phyloP scores from a whole-genome alignment of 139 green algal genomes.

The Chloropicon primus region DNA sequence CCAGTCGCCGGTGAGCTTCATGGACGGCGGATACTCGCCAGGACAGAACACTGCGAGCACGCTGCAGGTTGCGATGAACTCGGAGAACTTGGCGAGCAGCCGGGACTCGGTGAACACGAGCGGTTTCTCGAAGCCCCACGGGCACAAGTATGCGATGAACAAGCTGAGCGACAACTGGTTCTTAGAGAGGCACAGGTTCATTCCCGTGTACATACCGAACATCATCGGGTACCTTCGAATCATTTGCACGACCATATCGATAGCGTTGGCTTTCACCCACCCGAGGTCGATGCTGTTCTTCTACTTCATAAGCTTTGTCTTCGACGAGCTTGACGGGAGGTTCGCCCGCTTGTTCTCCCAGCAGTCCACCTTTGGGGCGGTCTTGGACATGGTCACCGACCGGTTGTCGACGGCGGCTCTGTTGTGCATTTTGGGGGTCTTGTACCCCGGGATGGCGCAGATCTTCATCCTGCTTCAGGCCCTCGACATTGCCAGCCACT shows the following conservation, averaged over 20 bases:
- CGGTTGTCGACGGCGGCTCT: constrained; percentile 72
- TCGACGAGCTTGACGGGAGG: constrained; percentile 83
- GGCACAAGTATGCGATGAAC: too few relatives aligned
- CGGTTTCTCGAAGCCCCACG: too few relatives aligned
- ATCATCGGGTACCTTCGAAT: neutral
- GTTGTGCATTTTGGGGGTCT: constrained; percentile 53
- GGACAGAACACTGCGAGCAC: too few relatives aligned
- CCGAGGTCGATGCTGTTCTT: neutral
- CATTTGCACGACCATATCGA: neutral
- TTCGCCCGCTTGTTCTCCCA: constrained; percentile 71
- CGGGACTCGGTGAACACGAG: too few relatives aligned
- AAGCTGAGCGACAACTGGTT: too few relatives aligned
- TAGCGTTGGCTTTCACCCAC: neutral
- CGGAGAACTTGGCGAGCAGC: too few relatives aligned
- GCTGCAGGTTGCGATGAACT: too few relatives aligned
- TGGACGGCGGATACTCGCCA: too few relatives aligned
- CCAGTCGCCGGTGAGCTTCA: too few relatives aligned
- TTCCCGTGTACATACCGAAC: neutral
- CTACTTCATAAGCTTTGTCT: constrained; percentile 52
- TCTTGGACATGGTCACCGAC: constrained; percentile 93
- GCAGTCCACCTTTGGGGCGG: constrained; percentile 58
- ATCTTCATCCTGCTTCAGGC: constrained; percentile 54
- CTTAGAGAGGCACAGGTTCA: too few relatives aligned
- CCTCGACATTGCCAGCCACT: constrained; percentile 89
- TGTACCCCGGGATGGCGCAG: constrained; percentile 31